Conservation (phyloP, 495 filamentous ascomycete genomes). For the Jackrogersella minutella region DNA sequence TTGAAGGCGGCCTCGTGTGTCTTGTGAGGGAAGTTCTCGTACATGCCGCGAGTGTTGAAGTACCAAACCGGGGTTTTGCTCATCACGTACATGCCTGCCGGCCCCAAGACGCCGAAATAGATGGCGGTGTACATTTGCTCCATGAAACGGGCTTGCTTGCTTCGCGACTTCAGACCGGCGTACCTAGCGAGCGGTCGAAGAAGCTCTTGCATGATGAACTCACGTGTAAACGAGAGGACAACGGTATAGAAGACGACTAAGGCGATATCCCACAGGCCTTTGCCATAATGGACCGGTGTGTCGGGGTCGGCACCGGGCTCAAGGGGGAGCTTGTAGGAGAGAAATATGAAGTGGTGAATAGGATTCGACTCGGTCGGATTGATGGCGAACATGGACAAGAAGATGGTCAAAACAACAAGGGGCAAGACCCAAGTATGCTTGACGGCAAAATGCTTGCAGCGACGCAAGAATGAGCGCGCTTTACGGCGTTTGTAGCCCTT, state of each 20-base stretch:
- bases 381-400: slow-evolving; percentile 73
- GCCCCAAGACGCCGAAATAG: slow-evolving; percentile 88
- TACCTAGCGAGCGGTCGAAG: slow-evolving; percentile 79
- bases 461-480: slow-evolving; percentile 68
- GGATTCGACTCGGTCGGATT: slow-evolving; percentile 86
- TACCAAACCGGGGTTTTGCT: slow-evolving; percentile 92
- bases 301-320: slow-evolving; percentile 56
- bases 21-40: slow-evolving; percentile 87
- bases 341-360: slow-evolving; percentile 85
- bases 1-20: slow-evolving; percentile 90
- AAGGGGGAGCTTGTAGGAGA: slow-evolving; percentile 80
- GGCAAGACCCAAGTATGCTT: slow-evolving; percentile 86
- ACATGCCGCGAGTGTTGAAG: slow-evolving; percentile 92
- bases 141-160: slow-evolving; percentile 93
- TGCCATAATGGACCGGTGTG: slow-evolving; percentile 81
- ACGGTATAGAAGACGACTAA: slow-evolving; percentile 92
- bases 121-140: slow-evolving; percentile 98
- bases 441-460: slow-evolving; percentile 70
- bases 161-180: slow-evolving; percentile 73
- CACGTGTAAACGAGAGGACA: slow-evolving; percentile 89
- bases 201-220: slow-evolving; percentile 95
- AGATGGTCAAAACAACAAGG: slow-evolving; percentile 69
- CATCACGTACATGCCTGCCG: slow-evolving; percentile 93
- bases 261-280: slow-evolving; percentile 82
- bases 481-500: slow-evolving; percentile 63